A percentile compares a stretch with the other conserved stretches of the same genome.
Conservation (phyloP, 108 stramenopile genomes). For the Conticribra weissflogii region DNA sequence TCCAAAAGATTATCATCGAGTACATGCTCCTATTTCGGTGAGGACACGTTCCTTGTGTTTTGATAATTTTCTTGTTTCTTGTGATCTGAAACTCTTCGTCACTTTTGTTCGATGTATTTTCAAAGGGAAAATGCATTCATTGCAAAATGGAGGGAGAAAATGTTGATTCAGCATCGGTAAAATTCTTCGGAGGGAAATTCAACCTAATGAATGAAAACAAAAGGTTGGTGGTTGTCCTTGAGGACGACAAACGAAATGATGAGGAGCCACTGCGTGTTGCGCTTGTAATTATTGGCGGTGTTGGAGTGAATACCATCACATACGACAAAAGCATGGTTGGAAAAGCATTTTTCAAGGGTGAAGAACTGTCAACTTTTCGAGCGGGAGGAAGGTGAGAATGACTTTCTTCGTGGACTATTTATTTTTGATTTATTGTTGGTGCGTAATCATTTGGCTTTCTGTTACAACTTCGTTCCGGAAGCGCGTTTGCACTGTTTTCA, state of each 20-base stretch:
- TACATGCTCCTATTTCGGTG: constrained; percentile 47
- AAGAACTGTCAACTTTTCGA: constrained; percentile 50
- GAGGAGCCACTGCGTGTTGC: constrained; percentile 27
- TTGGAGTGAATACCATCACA: constrained; percentile 50
- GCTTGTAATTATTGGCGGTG: constrained; percentile 48
- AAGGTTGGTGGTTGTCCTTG: constrained; percentile 43
- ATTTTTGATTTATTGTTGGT: neutral
- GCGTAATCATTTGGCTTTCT: neutral
- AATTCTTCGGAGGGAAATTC: constrained; percentile 56
- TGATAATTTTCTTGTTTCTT: too few species aligned
- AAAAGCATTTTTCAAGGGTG: constrained; percentile 33
- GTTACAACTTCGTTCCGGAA: neutral
- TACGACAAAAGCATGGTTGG: constrained; percentile 35
- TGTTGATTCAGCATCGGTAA: constrained; percentile 45
- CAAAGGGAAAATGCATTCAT: constrained; percentile 44
- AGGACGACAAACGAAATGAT: constrained; percentile 16
- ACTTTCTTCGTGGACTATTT: neutral
- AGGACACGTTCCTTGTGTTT: too few species aligned
- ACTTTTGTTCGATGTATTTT: too few species aligned
- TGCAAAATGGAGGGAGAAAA: constrained; percentile 46
- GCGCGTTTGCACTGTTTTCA: constrained; percentile 50
- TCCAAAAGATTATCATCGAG: constrained; percentile 53
- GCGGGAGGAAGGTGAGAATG: constrained; percentile 52
- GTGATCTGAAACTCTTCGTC: too few species aligned
- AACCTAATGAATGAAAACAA: constrained; percentile 51